Evolutionary conservation across 306 rosid species (phyloP).

Genomic region (Potentilla sterilis): DNA sequence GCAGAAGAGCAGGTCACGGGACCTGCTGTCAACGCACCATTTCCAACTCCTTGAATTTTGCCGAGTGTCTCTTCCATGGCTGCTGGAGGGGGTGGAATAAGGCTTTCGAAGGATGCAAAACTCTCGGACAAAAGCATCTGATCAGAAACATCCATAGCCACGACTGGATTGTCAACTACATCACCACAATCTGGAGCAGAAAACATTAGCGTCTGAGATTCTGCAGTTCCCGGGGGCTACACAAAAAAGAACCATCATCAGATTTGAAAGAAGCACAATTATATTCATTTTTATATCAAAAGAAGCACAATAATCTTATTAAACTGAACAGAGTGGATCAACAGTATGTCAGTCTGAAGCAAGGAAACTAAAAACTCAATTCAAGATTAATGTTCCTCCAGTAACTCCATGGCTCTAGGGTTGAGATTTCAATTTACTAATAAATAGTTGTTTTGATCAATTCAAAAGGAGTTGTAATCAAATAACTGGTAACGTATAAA

Average conservation of each 20-base stretch:
- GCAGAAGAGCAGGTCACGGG: slow-evolving; percentile 48
- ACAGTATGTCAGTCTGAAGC: background rate
- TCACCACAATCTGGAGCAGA: slow-evolving; percentile 77
- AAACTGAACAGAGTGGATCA: background rate
- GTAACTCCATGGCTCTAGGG: background rate
- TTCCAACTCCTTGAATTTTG: slow-evolving; percentile 58
- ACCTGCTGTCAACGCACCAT: slow-evolving; percentile 45
- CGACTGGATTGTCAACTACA: slow-evolving; percentile 76
- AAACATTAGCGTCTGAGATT: slow-evolving; percentile 76
- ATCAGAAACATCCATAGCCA: slow-evolving; percentile 69
- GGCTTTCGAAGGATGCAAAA: slow-evolving; percentile 75
- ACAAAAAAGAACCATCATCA: slow-evolving; percentile 41
- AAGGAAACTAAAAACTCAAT: background rate
- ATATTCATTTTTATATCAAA: background rate
- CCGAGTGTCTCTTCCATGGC: slow-evolving; percentile 56
- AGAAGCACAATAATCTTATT: slow-evolving; percentile 2
- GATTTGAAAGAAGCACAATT: slow-evolving; percentile 3
- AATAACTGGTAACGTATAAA: background rate
- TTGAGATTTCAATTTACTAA: background rate
- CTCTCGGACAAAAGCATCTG: slow-evolving; percentile 68
- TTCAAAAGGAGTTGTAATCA: background rate
- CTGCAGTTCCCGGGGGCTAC: slow-evolving; percentile 99
- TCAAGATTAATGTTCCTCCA: background rate
- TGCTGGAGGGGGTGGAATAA: slow-evolving; percentile 58
- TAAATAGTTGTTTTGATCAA: background rate